Conservation (phyloP, 495 filamentous ascomycete species). For the Thermothielavioides terrestris region DNA sequence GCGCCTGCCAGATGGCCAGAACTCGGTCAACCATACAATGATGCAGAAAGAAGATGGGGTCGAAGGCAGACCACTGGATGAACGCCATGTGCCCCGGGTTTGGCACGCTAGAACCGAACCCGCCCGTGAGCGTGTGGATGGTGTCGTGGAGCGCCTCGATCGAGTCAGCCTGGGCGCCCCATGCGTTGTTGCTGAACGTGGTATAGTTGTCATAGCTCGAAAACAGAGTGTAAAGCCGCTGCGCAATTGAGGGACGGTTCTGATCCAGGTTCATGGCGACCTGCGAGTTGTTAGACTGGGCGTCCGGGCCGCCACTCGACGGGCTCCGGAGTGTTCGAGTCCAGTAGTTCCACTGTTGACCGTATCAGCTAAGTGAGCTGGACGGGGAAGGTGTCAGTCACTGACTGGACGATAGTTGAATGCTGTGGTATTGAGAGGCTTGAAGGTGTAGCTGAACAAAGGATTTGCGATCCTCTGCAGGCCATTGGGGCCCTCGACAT, state of each 20-base stretch:
- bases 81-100: conserved; percentile 54
- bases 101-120: conserved; percentile 14
- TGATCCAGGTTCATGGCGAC: conserved; percentile 42
- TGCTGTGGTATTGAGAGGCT: conserved; percentile 40
- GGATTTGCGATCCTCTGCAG: conserved; percentile 51
- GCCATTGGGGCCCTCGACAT: conserved; percentile 46
- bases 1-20: conserved; percentile 63
- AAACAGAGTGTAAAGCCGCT: conserved; percentile 53
- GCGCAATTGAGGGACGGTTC: conserved; percentile 33
- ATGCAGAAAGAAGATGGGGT: conserved; percentile 69
- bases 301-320: conserved; percentile 29
- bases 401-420: conserved; percentile 39
- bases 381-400: neutral
- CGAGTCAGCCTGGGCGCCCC: conserved; percentile 43
- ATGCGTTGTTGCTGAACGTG: conserved; percentile 50
- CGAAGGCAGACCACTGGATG: conserved; percentile 59
- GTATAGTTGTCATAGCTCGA: conserved; percentile 49
- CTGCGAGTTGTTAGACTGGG: conserved; percentile 44
- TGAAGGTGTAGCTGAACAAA: conserved; percentile 52
- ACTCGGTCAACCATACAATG: conserved; percentile 57
- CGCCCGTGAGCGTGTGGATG: conserved; percentile 52
- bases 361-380: neutral
- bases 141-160: conserved; percentile 58
- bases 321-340: conserved; percentile 43
- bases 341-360: conserved; percentile 30